Base-by-base conservation (phyloP, 192 early-diverging fungal genomes). In the Podila verticillata region DNA sequence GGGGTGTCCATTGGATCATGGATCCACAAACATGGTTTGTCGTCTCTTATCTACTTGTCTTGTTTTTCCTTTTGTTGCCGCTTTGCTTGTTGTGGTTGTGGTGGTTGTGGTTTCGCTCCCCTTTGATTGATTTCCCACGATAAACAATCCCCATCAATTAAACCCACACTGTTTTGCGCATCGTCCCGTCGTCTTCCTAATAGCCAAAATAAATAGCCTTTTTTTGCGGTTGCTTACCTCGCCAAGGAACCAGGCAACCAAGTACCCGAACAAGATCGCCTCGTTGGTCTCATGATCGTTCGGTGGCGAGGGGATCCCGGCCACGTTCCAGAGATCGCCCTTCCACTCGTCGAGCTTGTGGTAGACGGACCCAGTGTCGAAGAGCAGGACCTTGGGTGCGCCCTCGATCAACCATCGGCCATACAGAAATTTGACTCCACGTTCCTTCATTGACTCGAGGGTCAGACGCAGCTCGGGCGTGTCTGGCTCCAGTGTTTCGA, bases 371-470 rank as follows among this genome's bases (percentile, higher is more conserved):
- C 87, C 88, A 47, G 95, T 89, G 94, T 96, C 96, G 63, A 97
- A 93, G 60, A 98, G 84, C 12, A 96, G 83, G 13, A 97, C 96
- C 22, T 87, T 84, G 31, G 96, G 96, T 1, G 94, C 91, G 24
- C 96, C 94, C 68, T 96, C 95, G 64, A 97, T 92, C 83, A 98
- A 84, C 96, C 96, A 98, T 32, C 95, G 93, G 68, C 96, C 96
- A 68, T 92, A 97, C 39, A 95, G 73, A 63, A 89, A 92, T 69
- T 91, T 89, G 68, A 98, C 85, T 12, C 95, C 96, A 17, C 90
- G 77, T 7, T 73, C 64, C n/a, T 81, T 71, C 83, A 98, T 91
- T 6, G 78, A 79, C 12, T 89, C 90, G 59, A 98, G 85, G 10
- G 93, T 88, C 15, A 81, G 82, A 57, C 85, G 84, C 66, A 97